These are phyloP conservation scores for Monocercomonoides exilis DNA, from an alignment of 78 protist genomes.

Conservation along the genomic window DNA sequence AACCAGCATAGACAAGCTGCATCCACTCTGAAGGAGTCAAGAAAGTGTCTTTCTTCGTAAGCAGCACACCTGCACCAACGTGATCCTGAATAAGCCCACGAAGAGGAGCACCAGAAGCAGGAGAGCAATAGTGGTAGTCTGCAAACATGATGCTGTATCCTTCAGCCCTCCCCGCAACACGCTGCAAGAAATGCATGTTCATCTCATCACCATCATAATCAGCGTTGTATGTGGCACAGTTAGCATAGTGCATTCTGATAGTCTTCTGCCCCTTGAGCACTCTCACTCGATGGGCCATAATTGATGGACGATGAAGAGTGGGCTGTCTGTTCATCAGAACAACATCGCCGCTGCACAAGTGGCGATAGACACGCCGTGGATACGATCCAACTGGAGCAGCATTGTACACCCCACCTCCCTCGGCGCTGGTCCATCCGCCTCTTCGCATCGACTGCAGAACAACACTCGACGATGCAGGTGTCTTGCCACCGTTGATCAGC, in stretches of 20 bases:
- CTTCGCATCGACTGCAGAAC: not conserved
- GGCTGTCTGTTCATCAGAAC: constrained; percentile 97
- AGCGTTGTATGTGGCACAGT: constrained; percentile 94
- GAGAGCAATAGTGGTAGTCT: constrained; percentile 68
- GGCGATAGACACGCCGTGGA: constrained; percentile 72
- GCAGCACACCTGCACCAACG: constrained; percentile 77
- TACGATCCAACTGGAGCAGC: not conserved
- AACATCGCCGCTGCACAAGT: constrained; percentile 76
- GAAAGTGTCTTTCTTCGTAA: constrained; percentile 80
- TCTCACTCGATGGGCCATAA: constrained; percentile 79
- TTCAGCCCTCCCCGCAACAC: constrained; percentile 1
- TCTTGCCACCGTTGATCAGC: no score
- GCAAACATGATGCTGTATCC: not conserved
- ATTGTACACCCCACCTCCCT: not conserved
- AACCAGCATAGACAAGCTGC: constrained; percentile 43
- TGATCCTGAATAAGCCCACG: constrained; percentile 99
- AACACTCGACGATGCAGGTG: not conserved
- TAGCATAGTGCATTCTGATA: constrained; percentile 93
- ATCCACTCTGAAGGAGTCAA: constrained; percentile 35
- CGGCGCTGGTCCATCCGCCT: not conserved
- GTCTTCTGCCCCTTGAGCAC: constrained; percentile 66
- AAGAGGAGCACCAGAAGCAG: constrained; percentile 82
- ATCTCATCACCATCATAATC: constrained; percentile 99
- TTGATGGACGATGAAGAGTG: constrained; percentile 92
- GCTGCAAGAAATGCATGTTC: constrained; percentile 94